phyloP scores from a whole-genome alignment of 345 rosid species.

The Stellera chamaejasme region DNA sequence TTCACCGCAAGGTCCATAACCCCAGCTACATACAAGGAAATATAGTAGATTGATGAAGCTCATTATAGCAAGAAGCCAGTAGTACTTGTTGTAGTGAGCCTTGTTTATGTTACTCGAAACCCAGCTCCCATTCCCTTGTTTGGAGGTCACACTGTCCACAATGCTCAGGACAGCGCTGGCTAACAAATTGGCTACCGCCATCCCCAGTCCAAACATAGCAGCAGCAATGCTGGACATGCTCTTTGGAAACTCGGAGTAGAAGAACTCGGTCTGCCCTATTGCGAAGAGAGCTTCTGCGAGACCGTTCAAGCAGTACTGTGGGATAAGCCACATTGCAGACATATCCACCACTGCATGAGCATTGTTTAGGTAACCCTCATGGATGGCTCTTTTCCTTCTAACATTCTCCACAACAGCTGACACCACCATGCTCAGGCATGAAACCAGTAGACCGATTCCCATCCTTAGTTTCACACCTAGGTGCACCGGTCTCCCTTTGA shows the following conservation, averaged over 20 bases:
- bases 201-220: slow-evolving; percentile 47
- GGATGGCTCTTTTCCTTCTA: slow-evolving; percentile 49
- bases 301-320: slow-evolving; percentile 51
- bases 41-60: slow-evolving; percentile 53
- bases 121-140: slow-evolving; percentile 53
- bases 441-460: slow-evolving; percentile 59
- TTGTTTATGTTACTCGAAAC: slow-evolving; percentile 58
- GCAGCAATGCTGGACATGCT: slow-evolving; percentile 73
- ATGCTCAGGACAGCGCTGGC: slow-evolving; percentile 44
- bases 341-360: slow-evolving; percentile 31
- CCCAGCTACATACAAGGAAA: slow-evolving; percentile 58
- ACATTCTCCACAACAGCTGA: slow-evolving; percentile 49
- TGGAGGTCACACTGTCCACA: slow-evolving; percentile 29
- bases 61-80: slow-evolving; percentile 56
- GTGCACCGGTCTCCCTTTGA: slow-evolving; percentile 44
- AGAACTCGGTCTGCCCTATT: slow-evolving; percentile 73
- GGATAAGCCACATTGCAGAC: slow-evolving; percentile 85
- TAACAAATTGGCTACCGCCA: slow-evolving; percentile 55
- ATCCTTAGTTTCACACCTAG: slow-evolving; percentile 50
- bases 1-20: slow-evolving; percentile 54
- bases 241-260: slow-evolving; percentile 69
- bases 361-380: slow-evolving; percentile 38
- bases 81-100: slow-evolving; percentile 68
- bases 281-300: slow-evolving; percentile 65
- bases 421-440: slow-evolving; percentile 54